Percentiles rank a stretch among this genome's conserved stretches.
These are phyloP conservation scores for Umbelopsis vinacea DNA, from an alignment of 192 early-diverging fungal genomes.

Conservation along the genomic window DNA sequence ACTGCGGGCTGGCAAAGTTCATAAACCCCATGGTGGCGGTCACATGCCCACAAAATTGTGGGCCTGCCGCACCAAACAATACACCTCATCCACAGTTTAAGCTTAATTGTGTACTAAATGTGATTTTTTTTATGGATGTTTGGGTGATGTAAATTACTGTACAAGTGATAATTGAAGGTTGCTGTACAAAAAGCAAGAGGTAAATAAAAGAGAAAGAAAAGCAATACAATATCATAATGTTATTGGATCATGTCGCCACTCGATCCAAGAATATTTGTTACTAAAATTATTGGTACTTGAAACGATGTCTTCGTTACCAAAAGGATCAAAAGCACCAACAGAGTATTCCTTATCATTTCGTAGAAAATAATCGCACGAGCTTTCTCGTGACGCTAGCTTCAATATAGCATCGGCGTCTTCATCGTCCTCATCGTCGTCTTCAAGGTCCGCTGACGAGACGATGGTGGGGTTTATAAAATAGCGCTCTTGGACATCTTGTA, in stretches of 20 bases:
- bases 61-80: no score
- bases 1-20: not conserved
- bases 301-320: constrained; percentile 4
- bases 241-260: constrained; percentile 16
- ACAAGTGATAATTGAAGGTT: not conserved
- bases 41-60: no score
- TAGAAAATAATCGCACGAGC: constrained; percentile 19
- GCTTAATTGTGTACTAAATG: not conserved
- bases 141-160: constrained; percentile 1
- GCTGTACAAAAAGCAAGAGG: not conserved
- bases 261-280: constrained; percentile 21
- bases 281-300: not conserved
- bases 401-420: not conserved
- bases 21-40: no score
- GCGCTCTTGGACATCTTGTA: not conserved
- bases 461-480: not conserved
- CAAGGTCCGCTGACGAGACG: not conserved
- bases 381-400: constrained; percentile 7
- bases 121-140: not conserved
- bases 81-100: no score
- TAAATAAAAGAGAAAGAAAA: not conserved
- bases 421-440: constrained; percentile 14
- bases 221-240: not conserved
- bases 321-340: constrained; percentile 16
- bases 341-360: constrained; percentile 3